Conservation (phyloP, 2,329 filamentous ascomycete genomes). For the Hypoxylon sp. region DNA sequence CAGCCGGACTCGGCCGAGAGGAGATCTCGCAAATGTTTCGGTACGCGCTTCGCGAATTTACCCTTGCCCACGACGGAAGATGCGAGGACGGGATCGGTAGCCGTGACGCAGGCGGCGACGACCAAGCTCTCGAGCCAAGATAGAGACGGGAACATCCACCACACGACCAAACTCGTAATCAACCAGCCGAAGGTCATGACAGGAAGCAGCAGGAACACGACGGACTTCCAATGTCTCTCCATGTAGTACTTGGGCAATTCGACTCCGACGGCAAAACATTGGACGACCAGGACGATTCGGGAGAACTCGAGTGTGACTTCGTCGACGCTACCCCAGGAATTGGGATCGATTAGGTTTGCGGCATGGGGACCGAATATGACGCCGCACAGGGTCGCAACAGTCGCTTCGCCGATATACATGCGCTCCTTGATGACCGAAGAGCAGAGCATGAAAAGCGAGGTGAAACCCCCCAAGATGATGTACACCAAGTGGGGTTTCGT, state of each 20-base stretch:
- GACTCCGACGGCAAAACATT: conserved; percentile 91
- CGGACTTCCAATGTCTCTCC: conserved; percentile 96
- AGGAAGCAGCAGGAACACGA: conserved; percentile 84
- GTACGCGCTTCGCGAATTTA: conserved; percentile 96
- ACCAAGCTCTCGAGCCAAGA: conserved; percentile 90
- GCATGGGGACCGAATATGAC: conserved; percentile 90
- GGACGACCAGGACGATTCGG: conserved; percentile 86
- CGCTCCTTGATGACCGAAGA: conserved; percentile 98
- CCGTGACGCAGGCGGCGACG: conserved; percentile 91
- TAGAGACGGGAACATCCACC: conserved; percentile 83
- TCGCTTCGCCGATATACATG: conserved; percentile 98
- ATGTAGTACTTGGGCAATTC: conserved; percentile 94
- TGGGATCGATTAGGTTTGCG: conserved; percentile 79
- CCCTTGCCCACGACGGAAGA: conserved; percentile 98
- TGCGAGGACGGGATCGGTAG: conserved; percentile 94
- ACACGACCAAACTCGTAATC: conserved; percentile 90
- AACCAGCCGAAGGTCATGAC: conserved; percentile 99
- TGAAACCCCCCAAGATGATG: conserved; percentile 97
- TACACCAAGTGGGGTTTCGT: conserved; percentile 98
- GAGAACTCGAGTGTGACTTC: conserved; percentile 90
- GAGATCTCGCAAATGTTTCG: conserved; percentile 94
- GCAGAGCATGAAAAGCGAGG: conserved; percentile 96
- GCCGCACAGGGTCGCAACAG: conserved; percentile 86
- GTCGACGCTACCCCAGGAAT: conserved; percentile 82
- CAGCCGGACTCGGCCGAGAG: conserved; percentile 97